Conservation (phyloP, 2,329 filamentous ascomycete species). For the Monilinia vaccinii-corymbosi region DNA sequence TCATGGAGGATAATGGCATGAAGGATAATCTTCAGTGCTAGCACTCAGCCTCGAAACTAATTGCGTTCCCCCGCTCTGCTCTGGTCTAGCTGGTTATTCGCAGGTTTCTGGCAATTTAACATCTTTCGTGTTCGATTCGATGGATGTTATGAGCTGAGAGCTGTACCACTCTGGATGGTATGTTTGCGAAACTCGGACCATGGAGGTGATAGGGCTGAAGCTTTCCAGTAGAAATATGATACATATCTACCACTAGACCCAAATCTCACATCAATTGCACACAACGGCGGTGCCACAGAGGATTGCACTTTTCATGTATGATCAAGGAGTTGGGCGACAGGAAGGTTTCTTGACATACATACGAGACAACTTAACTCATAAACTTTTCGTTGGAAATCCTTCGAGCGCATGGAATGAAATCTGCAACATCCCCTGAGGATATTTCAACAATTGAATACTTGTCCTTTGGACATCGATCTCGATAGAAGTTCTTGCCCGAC, state of each 20-base stretch:
- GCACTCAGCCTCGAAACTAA: background rate
- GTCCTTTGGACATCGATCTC: background rate
- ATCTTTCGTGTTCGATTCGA: background rate
- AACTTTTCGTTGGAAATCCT: background rate
- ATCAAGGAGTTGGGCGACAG: background rate
- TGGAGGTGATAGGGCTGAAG: background rate
- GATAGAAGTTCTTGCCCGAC: background rate
- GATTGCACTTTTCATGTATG: background rate
- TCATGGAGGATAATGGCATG: too few species aligned
- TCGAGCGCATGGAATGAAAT: background rate
- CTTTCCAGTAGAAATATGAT: background rate
- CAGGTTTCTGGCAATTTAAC: background rate
- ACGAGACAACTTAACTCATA: background rate
- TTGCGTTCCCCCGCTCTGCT: too few species aligned
- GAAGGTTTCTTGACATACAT: background rate
- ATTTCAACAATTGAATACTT: background rate
- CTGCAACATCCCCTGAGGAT: background rate
- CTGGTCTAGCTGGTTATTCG: background rate
- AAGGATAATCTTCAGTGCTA: background rate
- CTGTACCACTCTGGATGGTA: background rate
- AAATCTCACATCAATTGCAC: background rate
- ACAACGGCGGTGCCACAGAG: background rate
- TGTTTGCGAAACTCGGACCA: background rate
- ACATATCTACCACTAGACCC: background rate
- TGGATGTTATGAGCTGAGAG: background rate